Base-by-base conservation (phyloP, 1,284 basidiomycete genomes). In the Phellinidium pouzarii region DNA sequence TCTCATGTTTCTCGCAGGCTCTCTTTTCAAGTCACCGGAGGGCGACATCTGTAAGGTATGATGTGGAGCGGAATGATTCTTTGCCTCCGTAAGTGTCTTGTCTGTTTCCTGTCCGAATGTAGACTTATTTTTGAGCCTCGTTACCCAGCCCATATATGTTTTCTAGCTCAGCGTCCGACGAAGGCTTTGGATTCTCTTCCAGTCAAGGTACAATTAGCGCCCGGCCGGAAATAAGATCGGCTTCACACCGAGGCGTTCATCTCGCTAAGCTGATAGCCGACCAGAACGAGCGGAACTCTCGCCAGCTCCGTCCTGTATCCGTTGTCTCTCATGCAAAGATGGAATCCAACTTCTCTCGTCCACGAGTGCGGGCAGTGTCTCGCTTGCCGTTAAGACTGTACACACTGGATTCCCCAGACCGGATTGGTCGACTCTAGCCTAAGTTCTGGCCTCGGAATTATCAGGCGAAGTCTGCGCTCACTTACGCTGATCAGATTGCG, bases 371-470 rank as follows among this genome's bases (percentile, higher is more conserved):
- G 34, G 17, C 8, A 6, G 14, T 23, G 19, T 50, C 49, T 23
- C 49, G 49, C 7, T 7, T 50, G 34, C 49, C 49, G 14, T 8
- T 8, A 34, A 50, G 49, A 31, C 26, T 50, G 27, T 50, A 44
- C 27, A 36, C 11, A 22, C 12, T 12, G 23, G 22, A 23, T n/a
- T n/a, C n/a, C n/a, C n/a, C n/a, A 44, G 19, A 20, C 4, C 19
- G 2, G 12, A 6, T 22, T 25, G 42, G 22, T 44, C 22, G 22
- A 44, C 11, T 34, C 6, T 14, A n/a, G n/a, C 14, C 31, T 34
- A 34, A 8, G 31, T 34, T 8, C 7, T 2, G 11, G 9, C 2
- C 14, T 34, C 31, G 31, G 31, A 31, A 5, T 31, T 31, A 31
- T 31, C 29, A 11, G 29, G n/a, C n/a, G 14, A 34, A 34, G 14